Evolutionary conservation across 305 asterid species (phyloP).

Genomic region (Solanum chacoense): DNA sequence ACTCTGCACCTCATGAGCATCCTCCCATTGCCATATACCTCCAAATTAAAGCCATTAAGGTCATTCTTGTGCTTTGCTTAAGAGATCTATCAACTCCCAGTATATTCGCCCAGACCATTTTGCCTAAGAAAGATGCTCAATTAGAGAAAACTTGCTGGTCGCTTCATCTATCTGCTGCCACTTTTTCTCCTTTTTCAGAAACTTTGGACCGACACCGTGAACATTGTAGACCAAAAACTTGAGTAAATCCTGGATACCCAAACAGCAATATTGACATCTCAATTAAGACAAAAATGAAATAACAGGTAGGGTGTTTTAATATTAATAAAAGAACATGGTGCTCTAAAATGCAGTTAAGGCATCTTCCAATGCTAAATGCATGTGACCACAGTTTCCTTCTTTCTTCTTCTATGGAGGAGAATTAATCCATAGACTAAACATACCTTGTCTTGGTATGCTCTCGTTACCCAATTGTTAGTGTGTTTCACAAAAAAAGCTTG

Average conservation of each 20-base stretch:
- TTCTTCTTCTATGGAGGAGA: not conserved
- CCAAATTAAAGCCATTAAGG: conserved; percentile 84
- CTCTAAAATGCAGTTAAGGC: not conserved
- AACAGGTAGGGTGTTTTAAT: not conserved
- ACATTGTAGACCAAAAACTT: conserved; percentile 79
- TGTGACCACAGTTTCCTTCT: not conserved
- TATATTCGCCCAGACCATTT: conserved; percentile 97
- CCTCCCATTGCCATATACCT: conserved; percentile 94
- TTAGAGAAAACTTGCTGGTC: conserved; percentile 65
- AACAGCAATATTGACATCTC: conserved; percentile 5
- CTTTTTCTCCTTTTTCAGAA: conserved; percentile 72
- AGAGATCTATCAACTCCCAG: conserved; percentile 74
- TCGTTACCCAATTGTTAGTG: conserved; percentile 77
- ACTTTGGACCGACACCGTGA: conserved; percentile 83
- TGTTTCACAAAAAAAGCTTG: conserved; percentile 87
- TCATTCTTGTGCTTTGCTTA: conserved; percentile 63
- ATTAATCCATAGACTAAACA: not conserved
- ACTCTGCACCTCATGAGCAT: conserved; percentile 77
- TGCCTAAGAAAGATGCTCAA: conserved; percentile 90
- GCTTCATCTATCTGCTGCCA: conserved; percentile 64
- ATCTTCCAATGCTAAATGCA: not conserved
- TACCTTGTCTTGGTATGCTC: conserved; percentile 85
- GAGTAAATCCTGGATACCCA: conserved; percentile 90
- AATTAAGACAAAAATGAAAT: not conserved
- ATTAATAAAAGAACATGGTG: not conserved